Conservation (phyloP, 306 rosid genomes). For the Corylus americana region DNA sequence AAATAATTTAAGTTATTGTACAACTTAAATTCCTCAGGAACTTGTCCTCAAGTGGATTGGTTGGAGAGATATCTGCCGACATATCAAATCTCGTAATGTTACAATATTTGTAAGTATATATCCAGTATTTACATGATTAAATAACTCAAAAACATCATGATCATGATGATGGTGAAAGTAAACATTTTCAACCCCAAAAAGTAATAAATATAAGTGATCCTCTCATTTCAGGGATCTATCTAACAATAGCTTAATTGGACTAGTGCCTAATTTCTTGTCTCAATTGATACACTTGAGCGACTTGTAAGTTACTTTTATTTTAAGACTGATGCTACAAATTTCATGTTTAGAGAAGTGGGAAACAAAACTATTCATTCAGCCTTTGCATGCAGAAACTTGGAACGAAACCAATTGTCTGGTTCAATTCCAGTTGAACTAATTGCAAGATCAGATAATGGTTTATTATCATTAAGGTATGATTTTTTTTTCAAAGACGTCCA, state of each 20-base stretch:
- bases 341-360: background rate
- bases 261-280: constrained; percentile 37
- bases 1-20: background rate
- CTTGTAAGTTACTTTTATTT: constrained; percentile 40
- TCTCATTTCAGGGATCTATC: constrained; percentile 56
- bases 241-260: constrained; percentile 44
- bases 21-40: constrained; percentile 35
- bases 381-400: constrained; percentile 25
- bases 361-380: background rate
- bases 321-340: background rate
- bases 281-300: constrained; percentile 27
- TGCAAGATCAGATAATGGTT: constrained; percentile 34
- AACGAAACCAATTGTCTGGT: constrained; percentile 40
- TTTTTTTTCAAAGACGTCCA: background rate
- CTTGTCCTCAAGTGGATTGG: constrained; percentile 48
- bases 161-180: background rate
- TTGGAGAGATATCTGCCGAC: constrained; percentile 35
- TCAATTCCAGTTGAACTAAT: constrained; percentile 39
- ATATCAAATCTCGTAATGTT: constrained; percentile 46
- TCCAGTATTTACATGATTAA: background rate
- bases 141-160: background rate
- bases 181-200: background rate
- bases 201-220: constrained; percentile 1
- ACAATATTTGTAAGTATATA: constrained; percentile 42
- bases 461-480: constrained; percentile 47